Base-by-base conservation (phyloP, 2,329 filamentous ascomycete genomes). In the Fusarium duplospermum region DNA sequence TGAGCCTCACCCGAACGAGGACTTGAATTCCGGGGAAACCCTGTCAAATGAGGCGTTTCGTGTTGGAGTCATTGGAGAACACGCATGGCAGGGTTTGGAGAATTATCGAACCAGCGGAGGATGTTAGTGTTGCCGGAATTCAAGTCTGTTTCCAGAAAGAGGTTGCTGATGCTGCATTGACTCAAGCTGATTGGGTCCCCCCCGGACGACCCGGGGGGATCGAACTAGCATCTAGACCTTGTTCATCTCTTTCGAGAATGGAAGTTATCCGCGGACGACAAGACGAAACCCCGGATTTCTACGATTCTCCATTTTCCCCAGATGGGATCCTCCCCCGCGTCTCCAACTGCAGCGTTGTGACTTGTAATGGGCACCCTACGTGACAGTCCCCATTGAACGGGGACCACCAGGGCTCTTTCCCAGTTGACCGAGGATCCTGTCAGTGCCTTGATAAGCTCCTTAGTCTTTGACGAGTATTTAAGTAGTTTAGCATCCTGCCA, bases 301-400 rank as follows among this genome's bases (percentile, higher is more conserved):
- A 14, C 33, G 6, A 35, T 58, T 58, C 56, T 58, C 56, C 35
- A 58, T 58, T 36, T 57, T 58, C 56, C 56, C 56, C 56, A 58
- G 56, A 33, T 16, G 33, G 33, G 35, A 16, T 58, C 56, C 54
- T 58, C 35, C 56, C 56, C 56, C 56, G 56, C 56, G 56, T 58
- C 56, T 58, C 56, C 52, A 57, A 58, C 56, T 27, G 20, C 33
- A 58, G 18, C n/a, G 14, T 36, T 27, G n/a, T 50, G 45, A 50
- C 45, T 50, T 22, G 40, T 42, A 42, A 20, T 22, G 45, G 22
- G 13, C 20, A 35, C 33, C 33, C 6, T 35, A 4, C 11, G 31
- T n/a, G n/a, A n/a, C n/a, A n/a, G 31, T 33, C 31, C 31, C 31
- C 40, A 45, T 20, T 11, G 45, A 47, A 14, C 31, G 31, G 22